Percentiles rank a stretch among this genome's conserved stretches.
Evolutionary conservation across 108 stramenopile genomes (phyloP).

Genomic region (Skeletonema marinoi): DNA sequence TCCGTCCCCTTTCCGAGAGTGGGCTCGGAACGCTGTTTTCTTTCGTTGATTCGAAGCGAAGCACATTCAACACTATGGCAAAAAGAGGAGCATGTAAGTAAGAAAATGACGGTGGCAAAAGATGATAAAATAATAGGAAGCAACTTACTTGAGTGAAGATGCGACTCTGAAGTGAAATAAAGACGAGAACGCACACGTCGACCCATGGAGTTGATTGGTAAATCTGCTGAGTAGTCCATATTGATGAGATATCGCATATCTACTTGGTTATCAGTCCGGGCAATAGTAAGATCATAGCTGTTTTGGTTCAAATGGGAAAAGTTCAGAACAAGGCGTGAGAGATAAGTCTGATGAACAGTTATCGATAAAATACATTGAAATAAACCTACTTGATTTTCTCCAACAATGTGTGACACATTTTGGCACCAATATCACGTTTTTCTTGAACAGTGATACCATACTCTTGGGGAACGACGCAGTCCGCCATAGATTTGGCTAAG

Average conservation of each 20-base stretch:
- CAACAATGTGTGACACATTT: constrained; percentile 90
- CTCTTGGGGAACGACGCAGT: constrained; percentile 97
- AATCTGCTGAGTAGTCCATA: constrained; percentile 88
- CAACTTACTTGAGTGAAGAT: constrained; percentile 73
- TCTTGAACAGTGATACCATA: constrained; percentile 90
- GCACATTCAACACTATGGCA: constrained; percentile 72
- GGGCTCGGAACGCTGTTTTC: constrained; percentile 46
- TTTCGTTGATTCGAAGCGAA: constrained; percentile 78
- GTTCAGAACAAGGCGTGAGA: neutral
- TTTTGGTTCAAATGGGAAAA: neutral
- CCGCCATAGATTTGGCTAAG: constrained; percentile 91
- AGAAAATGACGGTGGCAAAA: neutral
- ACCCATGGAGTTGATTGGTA: constrained; percentile 95
- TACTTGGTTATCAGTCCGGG: constrained; percentile 84
- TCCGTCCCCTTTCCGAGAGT: constrained; percentile 57
- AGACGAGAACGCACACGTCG: constrained; percentile 96
- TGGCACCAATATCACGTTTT: constrained; percentile 86
- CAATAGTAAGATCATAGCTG: constrained; percentile 83
- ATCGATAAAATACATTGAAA: neutral
- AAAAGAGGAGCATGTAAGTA: neutral
- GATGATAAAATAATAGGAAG: neutral
- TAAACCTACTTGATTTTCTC: constrained; percentile 91
- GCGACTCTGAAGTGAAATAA: constrained; percentile 96
- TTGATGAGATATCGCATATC: constrained; percentile 97
- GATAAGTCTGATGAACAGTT: no score